Percentiles rank a stretch among this genome's conserved stretches.
Conservation (phyloP, 2,329 filamentous ascomycete genomes). For the Talaromyces sp. region DNA sequence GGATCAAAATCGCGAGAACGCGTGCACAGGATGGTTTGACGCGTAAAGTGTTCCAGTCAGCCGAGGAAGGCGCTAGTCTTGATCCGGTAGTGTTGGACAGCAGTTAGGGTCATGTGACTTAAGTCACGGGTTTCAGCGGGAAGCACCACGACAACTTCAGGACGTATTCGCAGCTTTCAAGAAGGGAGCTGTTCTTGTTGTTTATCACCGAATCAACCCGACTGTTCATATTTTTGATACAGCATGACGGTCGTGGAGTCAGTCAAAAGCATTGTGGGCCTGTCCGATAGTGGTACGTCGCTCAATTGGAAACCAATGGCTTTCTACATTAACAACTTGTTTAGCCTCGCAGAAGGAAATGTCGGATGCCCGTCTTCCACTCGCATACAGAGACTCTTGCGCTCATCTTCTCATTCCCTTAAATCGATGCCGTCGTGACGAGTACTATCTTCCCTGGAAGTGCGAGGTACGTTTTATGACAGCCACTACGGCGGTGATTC, state of each 20-base stretch:
- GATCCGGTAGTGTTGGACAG: not conserved
- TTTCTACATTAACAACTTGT: slow-evolving; percentile 25
- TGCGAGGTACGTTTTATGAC: slow-evolving; percentile 69
- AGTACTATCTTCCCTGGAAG: slow-evolving; percentile 96
- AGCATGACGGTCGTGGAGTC: slow-evolving; percentile 48
- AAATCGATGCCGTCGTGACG: slow-evolving; percentile 87
- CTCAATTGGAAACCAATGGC: slow-evolving; percentile 12
- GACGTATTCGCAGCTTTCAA: not conserved
- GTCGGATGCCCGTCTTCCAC: slow-evolving; percentile 81
- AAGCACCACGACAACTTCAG: slow-evolving; percentile 12
- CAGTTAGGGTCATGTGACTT: slow-evolving; percentile 23
- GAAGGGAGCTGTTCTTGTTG: slow-evolving; percentile 6
- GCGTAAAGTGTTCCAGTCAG: slow-evolving; percentile 36
- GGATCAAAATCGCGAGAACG: slow-evolving; percentile 14
- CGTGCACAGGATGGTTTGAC: slow-evolving; percentile 21
- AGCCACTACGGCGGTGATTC: not conserved
- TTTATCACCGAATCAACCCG: slow-evolving; percentile 2
- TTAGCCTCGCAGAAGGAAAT: slow-evolving; percentile 70
- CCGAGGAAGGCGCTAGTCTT: not conserved
- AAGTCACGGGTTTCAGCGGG: slow-evolving; percentile 22
- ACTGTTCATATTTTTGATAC: slow-evolving; percentile 9
- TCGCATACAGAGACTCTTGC: slow-evolving; percentile 93
- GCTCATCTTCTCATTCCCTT: slow-evolving; percentile 91
- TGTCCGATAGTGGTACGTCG: slow-evolving; percentile 38
- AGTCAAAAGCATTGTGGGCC: slow-evolving; percentile 48